Conservation (phyloP, 805 yeast genomes). For the Wickerhamomyces bisporus region DNA sequence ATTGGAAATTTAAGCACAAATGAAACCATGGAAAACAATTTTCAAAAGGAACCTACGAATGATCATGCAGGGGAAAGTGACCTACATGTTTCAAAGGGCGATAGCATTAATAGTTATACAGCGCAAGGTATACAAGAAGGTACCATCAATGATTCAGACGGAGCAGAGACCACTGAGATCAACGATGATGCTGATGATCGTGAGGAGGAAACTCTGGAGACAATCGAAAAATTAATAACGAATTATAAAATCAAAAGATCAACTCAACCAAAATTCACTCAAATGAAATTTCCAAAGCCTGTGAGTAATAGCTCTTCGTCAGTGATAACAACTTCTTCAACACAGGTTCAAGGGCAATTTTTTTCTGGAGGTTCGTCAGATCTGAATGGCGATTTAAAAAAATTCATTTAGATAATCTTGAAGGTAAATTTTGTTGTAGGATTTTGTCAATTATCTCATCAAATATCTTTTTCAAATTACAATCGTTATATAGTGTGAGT, state of each 20-base stretch:
- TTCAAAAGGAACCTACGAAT: too few relatives aligned
- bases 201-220: slow-evolving; percentile 1
- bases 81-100: too few relatives aligned
- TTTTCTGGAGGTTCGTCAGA: too few relatives aligned
- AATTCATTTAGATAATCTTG: slow-evolving; percentile 13
- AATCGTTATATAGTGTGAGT: slow-evolving; percentile 33
- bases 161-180: too few relatives aligned
- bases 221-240: slow-evolving; percentile 5
- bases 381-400: slow-evolving; percentile 4
- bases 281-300: too few relatives aligned
- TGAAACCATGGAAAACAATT: too few relatives aligned
- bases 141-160: too few relatives aligned
- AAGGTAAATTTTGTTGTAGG: slow-evolving; percentile 24
- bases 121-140: too few relatives aligned
- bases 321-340: background rate
- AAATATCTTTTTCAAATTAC: slow-evolving; percentile 36
- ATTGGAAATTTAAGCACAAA: too few relatives aligned
- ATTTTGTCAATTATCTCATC: slow-evolving; percentile 38
- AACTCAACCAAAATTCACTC: background rate
- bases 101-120: too few relatives aligned
- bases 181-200: background rate
- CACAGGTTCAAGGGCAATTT: background rate
- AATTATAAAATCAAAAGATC: slow-evolving; percentile 4
- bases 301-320: too few relatives aligned
- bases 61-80: too few relatives aligned